These are phyloP conservation scores for Penicillium alfredii DNA, from an alignment of 495 filamentous ascomycete genomes.

Conservation along the genomic window DNA sequence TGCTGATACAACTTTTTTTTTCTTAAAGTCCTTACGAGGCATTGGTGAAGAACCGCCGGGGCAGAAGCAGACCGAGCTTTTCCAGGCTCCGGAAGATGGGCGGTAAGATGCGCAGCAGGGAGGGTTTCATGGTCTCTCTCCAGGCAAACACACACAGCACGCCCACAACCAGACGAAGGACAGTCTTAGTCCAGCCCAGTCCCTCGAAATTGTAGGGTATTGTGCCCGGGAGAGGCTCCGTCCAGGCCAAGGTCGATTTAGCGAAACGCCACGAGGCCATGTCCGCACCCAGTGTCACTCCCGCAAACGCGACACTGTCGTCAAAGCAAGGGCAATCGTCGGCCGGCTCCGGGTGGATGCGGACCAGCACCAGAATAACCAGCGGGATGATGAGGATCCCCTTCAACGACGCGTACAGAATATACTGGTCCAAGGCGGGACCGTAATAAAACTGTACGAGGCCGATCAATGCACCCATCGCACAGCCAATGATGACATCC, in stretches of 20 bases:
- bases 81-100: constrained; percentile 85
- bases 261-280: constrained; percentile 76
- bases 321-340: constrained; percentile 98
- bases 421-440: constrained; percentile 57
- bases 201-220: constrained; percentile 58
- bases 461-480: constrained; percentile 63
- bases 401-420: constrained; percentile 42
- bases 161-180: constrained; percentile 65
- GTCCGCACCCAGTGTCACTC: constrained; percentile 76
- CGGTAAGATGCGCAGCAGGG: constrained; percentile 68
- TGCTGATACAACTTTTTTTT: background rate
- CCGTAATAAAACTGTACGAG: constrained; percentile 68
- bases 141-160: constrained; percentile 80
- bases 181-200: constrained; percentile 55
- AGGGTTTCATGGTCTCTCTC: constrained; percentile 81
- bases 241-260: constrained; percentile 47
- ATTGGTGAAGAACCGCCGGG: constrained; percentile 81
- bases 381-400: constrained; percentile 56
- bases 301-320: constrained; percentile 89
- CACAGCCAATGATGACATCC: constrained; percentile 73
- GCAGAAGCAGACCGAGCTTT: constrained; percentile 66
- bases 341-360: constrained; percentile 90
- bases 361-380: constrained; percentile 65
- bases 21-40: constrained; percentile 54
- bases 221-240: constrained; percentile 52